Base-by-base conservation (phyloP, 192 early-diverging fungal genomes). In the Coemansia sp. region DNA sequence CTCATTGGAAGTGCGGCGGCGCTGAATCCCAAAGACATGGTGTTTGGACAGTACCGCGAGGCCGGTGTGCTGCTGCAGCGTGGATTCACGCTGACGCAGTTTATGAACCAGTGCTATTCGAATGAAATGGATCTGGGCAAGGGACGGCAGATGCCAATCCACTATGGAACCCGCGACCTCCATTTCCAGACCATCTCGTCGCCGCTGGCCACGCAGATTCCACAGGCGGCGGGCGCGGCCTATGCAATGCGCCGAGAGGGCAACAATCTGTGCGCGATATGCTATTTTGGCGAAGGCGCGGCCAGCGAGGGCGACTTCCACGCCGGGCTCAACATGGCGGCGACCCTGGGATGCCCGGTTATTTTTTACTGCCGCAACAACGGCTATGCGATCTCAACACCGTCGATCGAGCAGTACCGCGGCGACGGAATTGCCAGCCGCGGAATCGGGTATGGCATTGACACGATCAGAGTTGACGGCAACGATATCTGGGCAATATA, bases 21-120 rank as follows among this genome's bases (percentile, higher is more conserved):
- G 17, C 69, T 99, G 14, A 77, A 84, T 5, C 61, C 79, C 21
- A 86, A 89, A 32, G 96, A 99, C 61, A 84, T 90, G 10, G 82
- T 99, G n/a, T 94, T 88, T 75, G 96, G 96, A n/a, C 88, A 97
- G 82, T 99, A 99, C 70, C 90, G 96, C 60, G 96, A 99, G 66
- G 88, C 93, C 8, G 93, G 91, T 11, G 90, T 91, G 5, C 66
- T 99, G 40, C 64, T 99, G 63, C 92, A 96, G 78, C 88, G 96
- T 53, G 96, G 94, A 45, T 95, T 99, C 61, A 88, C 93, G 2
- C 52, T 97, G 25, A 85, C 93, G 58, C 82, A 95, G 66, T 90
- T 92, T 72, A 94, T 99, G 88, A 90, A 94, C 79, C 96, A 99
- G 80, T 95, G 92, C 67, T 96, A 91, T 70, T 86, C 88, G 14